Evolutionary conservation across 768 basidiomycete genomes (phyloP), one percentile per base, ranked within the genome.

Genomic region (Lactifluus rugatus): DNA sequence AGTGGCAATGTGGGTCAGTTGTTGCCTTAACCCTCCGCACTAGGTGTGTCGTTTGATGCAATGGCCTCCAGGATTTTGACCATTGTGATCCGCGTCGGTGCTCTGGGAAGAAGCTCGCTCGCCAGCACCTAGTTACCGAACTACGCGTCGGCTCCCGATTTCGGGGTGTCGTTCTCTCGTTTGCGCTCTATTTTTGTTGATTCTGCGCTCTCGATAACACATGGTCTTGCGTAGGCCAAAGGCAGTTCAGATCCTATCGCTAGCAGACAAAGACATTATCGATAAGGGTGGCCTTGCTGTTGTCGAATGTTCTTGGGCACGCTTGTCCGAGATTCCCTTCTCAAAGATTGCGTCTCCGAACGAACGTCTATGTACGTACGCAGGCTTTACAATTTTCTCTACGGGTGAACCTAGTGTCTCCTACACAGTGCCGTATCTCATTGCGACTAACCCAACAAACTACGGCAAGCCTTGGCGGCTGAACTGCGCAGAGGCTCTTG

Each of bases 261-360:
- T 92, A 0, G 79, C 85, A 1, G 96, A 99, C 67, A 79, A 82
- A n/a, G 84, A 86, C 5, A 81, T 94, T 56, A 75, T 98, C 9
- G 73, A 79, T 0, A 75, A 77, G 46, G 74, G 75, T 34, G 96
- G 96, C 0, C 72, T 97, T 5, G 96, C 95, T 0, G 96, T 99
- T n/a, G 91, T 99, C 2, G 96, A 99, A 69, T 98, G 95, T 69
- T 95, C 92, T 3, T 99, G 96, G 96, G 95, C 96, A 1, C 81
- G 93, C 21, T 72, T 98, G 8, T 91, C 91, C 47, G 96, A 98
- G 56, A 85, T 99, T 8, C 96, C 96, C 1, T 99, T 96, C 68
- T 75, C 78, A 51, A 98, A 97, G 73, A 95, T 98, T 62, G 79
- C 87, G 5, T 92, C 90, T 63, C 93, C 95, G 0, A 80, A 98